Base-by-base conservation (phyloP, 345 rosid genomes). In the Anastatica hierochuntica region DNA sequence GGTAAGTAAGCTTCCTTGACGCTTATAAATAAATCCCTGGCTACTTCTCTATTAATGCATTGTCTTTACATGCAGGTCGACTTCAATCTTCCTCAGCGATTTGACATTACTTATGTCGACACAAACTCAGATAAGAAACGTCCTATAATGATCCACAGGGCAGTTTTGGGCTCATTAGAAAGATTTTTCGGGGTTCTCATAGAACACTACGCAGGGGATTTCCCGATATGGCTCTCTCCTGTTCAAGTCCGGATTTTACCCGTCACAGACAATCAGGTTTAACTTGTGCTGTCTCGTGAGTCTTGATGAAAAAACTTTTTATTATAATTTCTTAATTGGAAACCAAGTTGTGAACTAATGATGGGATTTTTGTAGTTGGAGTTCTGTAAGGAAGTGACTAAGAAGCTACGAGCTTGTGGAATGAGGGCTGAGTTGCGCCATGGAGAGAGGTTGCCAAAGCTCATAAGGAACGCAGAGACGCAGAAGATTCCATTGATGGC, bases 71-170 rank as follows among this genome's bases (percentile, higher is more conserved):
- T 6, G 60, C 84, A 90, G 96, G 95, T 90, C 53, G 96, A 90
- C 64, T 90, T 90, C 63, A 90, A 90, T 64, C 74, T 90, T 58
- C 98, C 96, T 27, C 79, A 84, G 68, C 67, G 88, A 36, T 90
- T 90, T 63, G 92, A 90, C 68, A 78, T 90, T 23, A 82, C 95
- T 38, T 87, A 84, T 58, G 80, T 84, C 1, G 95, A 87, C 72
- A 79, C 96, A 6, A 72, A 84, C 67, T 71, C 77, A 3, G 88
- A 82, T 60, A 90, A 78, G 71, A 79, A 77, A 71, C 89, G 78
- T 26, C 95, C 98, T 17, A 90, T 90, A 58, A 82, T 90, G 98
- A 87, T 90, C 58, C 98, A 90, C 66, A 82, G 98, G 70, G 98
- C 96, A 6, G 92, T 90, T 53, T 85, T 90, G 39, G 96, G 96